Evolutionary conservation across 192 early-diverging fungal species (phyloP), one percentile per base, ranked within the genome.

Genomic region (Coemansia sp.): DNA sequence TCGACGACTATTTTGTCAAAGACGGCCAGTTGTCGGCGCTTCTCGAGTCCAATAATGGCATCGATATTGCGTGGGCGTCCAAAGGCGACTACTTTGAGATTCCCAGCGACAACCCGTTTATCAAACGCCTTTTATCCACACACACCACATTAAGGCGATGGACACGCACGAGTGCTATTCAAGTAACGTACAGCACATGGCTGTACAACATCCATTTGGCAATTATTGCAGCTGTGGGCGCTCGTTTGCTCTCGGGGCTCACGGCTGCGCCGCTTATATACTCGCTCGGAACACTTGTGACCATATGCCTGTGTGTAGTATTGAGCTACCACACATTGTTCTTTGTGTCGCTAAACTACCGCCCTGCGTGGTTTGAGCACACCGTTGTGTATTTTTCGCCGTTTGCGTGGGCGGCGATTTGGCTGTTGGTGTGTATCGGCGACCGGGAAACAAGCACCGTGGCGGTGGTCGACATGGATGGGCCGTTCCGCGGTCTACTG

Each of bases 381-480:
- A 68, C 70, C 0, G 72, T 75, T 10, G 46, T 81, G 10, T 69
- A 66, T 52, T 67, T 68, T 31, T 81, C 78, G 62, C 78, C 78
- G n/a, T 75, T 81, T 44, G 78, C 78, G 11, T 75, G 73, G 72
- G 78, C 73, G 7, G 69, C 69, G 8, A 66, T 72, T 11, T 81
- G 73, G 73, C 55, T 81, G 20, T 23, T 75, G 53, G 53, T 81
- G 37, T 64, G 75, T 46, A 51, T 68, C 31, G 68, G 69, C 55
- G 73, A 80, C 36, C 55, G 57, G 4, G 63, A 56, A n/a, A 56
- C 50, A 11, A 57, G 56, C 37, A 3, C 47, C 26, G 38, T 52
- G 15, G 50, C 56, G 0, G 14, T 59, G 50, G 63, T 50, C 11
- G 60, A 34, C 28, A 52, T 51, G 15, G 34, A 25, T 24, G 60